Evolutionary conservation across 2,329 filamentous ascomycete genomes (phyloP), one percentile per base, ranked within the genome.

Genomic region (Botryotinia convoluta): DNA sequence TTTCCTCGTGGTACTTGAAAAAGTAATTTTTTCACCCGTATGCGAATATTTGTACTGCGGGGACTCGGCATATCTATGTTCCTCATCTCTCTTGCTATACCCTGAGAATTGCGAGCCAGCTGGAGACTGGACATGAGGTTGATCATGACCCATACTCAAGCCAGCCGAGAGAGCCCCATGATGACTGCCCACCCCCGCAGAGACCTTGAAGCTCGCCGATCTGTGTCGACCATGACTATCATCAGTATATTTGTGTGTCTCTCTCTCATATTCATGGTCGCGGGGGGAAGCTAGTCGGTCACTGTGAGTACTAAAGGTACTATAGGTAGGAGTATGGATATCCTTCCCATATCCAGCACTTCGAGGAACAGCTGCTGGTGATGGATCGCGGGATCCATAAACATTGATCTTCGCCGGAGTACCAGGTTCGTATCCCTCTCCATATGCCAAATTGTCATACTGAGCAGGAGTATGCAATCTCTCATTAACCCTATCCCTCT

Each of bases 21-120:
- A 83, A 2, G 78, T 77, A 42, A 79, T 75, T 37, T 79, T 81
- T 60, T 82, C 81, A 68, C 81, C 81, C 0, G 81, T 75, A 65
- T 80, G 80, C 54, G 81, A 82, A 71, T 85, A 83, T 63, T 85
- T 82, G 79, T 81, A 80, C 61, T 79, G 75, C 64, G 77, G 76
- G 0, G 80, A 77, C 35, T 82, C 79, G 1, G 79, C 78, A 69
- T 82, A 82, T 32, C 44, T 57, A 35, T 63, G 70, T 20, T 57
- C 61, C 14, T 51, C 45, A 16, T 59, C 65, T 68, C 74, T 62
- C 54, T 73, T 69, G 8, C 72, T 35, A 32, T 73, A 65, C 3
- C 60, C 69, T 14, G 69, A 51, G 20, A 64, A 45, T 20, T 72
- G 59, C 6, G 63, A 67, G 22, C 48, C 67, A 16, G 39, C 35